These are phyloP conservation scores for Saturnispora quitensis DNA, from an alignment of 805 yeast genomes.

Conservation along the genomic window DNA sequence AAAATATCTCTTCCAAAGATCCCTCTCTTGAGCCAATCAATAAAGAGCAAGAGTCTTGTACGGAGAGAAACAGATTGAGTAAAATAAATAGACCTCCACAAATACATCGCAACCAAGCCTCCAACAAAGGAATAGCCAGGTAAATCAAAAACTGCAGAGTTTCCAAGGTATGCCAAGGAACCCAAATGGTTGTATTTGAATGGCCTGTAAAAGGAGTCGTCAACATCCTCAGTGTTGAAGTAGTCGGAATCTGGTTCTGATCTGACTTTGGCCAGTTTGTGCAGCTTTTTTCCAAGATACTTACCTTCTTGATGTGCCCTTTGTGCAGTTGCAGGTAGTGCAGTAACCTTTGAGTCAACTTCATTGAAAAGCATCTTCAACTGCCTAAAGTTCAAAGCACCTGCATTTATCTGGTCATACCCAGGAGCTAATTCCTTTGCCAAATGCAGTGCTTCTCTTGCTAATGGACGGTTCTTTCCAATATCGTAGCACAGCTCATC, in stretches of 20 bases:
- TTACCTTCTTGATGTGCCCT: conserved; percentile 93
- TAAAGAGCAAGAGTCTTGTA: conserved; percentile 73
- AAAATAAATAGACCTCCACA: conserved; percentile 93
- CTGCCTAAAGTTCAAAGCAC: conserved; percentile 45
- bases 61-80: conserved; percentile 85
- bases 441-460: conserved; percentile 44
- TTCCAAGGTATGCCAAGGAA: conserved; percentile 91
- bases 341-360: conserved; percentile 60
- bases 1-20: conserved; percentile 76
- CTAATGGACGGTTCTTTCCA: conserved; percentile 45
- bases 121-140: conserved; percentile 69
- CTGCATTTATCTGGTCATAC: conserved; percentile 39
- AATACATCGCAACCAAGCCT: conserved; percentile 78
- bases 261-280: conserved; percentile 52
- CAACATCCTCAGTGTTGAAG: conserved; percentile 30
- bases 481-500: conserved; percentile 39
- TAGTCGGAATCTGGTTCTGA: conserved; percentile 36
- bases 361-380: conserved; percentile 42
- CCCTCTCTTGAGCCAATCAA: conserved; percentile 84
- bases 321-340: conserved; percentile 93
- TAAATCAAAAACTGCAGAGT: conserved; percentile 89
- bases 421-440: conserved; percentile 43
- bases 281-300: conserved; percentile 64
- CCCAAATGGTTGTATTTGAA: conserved; percentile 85
- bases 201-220: conserved; percentile 38